A percentile compares a stretch with the other conserved stretches of the same genome.
phyloP scores from a whole-genome alignment of 2,329 filamentous ascomycete genomes.

The Pseudocercospora musae region DNA sequence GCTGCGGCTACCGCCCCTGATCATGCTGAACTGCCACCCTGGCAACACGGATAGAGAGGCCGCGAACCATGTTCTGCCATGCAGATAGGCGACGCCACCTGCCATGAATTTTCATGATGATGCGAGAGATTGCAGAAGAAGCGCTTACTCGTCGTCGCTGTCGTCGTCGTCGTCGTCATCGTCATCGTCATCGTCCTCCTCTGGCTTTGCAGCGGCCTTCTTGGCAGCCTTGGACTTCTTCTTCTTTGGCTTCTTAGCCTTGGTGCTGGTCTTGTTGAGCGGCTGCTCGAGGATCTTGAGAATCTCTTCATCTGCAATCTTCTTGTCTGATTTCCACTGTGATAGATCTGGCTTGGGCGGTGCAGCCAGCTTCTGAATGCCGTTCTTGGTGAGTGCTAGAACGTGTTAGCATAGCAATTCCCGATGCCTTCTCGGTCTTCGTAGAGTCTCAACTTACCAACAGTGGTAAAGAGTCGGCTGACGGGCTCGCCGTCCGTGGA shows the following conservation, averaged over 20 bases:
- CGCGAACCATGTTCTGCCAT: neutral
- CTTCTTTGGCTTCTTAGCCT: conserved; percentile 85
- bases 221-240: conserved; percentile 81
- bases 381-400: conserved; percentile 94
- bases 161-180: conserved; percentile 30
- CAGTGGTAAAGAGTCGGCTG: conserved; percentile 80
- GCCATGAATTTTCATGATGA: neutral
- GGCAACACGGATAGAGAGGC: neutral
- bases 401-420: neutral
- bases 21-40: conserved; percentile 1
- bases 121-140: neutral
- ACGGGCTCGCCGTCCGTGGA: conserved; percentile 87
- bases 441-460: conserved; percentile 64
- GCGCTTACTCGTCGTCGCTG: conserved; percentile 25
- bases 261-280: conserved; percentile 57
- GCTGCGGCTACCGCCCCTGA: neutral
- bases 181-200: conserved; percentile 30
- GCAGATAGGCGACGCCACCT: neutral
- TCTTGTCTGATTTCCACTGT: conserved; percentile 93
- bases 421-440: neutral
- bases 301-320: conserved; percentile 93
- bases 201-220: conserved; percentile 32
- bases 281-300: conserved; percentile 92
- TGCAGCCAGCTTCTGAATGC: conserved; percentile 78
- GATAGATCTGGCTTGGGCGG: conserved; percentile 72